These are phyloP conservation scores for Pezicula carpinea DNA, from an alignment of 2,329 filamentous ascomycete genomes.

Conservation along the genomic window DNA sequence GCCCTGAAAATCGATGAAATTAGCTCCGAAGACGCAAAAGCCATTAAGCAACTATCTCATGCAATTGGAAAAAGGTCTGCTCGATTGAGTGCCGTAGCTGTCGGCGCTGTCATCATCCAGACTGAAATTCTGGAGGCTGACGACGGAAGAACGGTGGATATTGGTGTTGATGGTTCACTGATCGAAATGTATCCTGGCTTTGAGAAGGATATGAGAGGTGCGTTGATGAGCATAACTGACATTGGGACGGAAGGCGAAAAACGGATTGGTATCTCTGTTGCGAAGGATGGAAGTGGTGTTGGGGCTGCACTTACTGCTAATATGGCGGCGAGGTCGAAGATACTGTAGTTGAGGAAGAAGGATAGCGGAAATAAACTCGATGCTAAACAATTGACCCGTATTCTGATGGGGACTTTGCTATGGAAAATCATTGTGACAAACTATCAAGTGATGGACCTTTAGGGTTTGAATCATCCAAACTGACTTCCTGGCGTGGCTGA, in stretches of 20 bases:
- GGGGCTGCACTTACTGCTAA: constrained; percentile 77
- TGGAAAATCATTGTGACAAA: too few relatives aligned
- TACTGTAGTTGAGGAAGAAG: too few relatives aligned
- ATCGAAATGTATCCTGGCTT: constrained; percentile 94
- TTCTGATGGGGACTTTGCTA: too few relatives aligned
- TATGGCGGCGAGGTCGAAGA: too few relatives aligned
- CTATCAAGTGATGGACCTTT: too few relatives aligned
- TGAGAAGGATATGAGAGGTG: constrained; percentile 78
- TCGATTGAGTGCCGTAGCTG: constrained; percentile 77
- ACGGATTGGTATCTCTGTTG: constrained; percentile 85
- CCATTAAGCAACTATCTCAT: constrained; percentile 73
- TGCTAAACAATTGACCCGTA: too few relatives aligned
- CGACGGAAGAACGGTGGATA: background rate
- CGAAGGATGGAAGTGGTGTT: constrained; percentile 88
- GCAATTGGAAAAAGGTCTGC: constrained; percentile 84
- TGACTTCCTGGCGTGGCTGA: too few relatives aligned
- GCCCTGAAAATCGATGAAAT: background rate
- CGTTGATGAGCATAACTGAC: constrained; percentile 66
- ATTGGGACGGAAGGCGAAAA: constrained; percentile 74
- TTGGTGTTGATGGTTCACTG: constrained; percentile 65
- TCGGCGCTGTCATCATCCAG: constrained; percentile 64
- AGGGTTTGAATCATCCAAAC: too few relatives aligned
- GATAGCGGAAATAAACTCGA: too few relatives aligned
- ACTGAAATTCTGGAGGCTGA: background rate
- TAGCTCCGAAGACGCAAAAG: constrained; percentile 72